These are phyloP conservation scores for Botryobasidium botryosum DNA, from an alignment of 768 basidiomycete species.

Conservation along the genomic window DNA sequence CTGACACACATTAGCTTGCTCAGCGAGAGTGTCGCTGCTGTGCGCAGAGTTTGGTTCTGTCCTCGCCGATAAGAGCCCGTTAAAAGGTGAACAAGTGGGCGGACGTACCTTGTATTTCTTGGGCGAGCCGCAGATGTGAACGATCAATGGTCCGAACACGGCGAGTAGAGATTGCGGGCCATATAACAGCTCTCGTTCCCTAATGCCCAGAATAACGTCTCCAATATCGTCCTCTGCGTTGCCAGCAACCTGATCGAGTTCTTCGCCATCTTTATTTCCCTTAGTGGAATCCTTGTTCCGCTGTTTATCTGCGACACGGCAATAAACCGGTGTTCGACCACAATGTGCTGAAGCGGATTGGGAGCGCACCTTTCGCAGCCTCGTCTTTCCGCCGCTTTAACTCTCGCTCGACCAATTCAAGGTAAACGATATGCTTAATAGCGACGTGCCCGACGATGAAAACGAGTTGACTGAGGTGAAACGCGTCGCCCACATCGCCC, in stretches of 20 bases:
- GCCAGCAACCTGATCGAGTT: conserved; percentile 92
- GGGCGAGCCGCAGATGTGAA: conserved; percentile 79
- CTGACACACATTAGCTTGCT: conserved; percentile 96
- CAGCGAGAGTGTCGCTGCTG: conserved; percentile 73
- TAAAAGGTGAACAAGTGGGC: background rate
- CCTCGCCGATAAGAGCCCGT: background rate
- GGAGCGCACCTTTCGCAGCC: conserved; percentile 47
- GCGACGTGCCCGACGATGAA: conserved; percentile 95
- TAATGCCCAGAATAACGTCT: conserved; percentile 65
- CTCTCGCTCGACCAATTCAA: conserved; percentile 89
- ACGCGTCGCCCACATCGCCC: conserved; percentile 65
- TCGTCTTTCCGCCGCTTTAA: conserved; percentile 95
- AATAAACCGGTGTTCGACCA: too few relatives aligned
- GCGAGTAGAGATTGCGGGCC: conserved; percentile 67
- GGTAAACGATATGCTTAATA: conserved; percentile 92
- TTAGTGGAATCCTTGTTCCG: conserved; percentile 22
- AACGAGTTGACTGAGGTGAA: conserved; percentile 81
- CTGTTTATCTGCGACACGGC: conserved; percentile 38
- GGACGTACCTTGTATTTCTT: conserved; percentile 68
- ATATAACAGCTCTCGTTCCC: conserved; percentile 78
- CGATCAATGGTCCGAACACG: conserved; percentile 76
- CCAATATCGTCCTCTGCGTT: conserved; percentile 98
- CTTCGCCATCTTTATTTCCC: conserved; percentile 45
- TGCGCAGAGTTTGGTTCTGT: conserved; percentile 74
- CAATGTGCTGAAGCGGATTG: too few relatives aligned